Evolutionary conservation across 2,329 filamentous ascomycete genomes (phyloP), one percentile per base, ranked within the genome.

Genomic region (Pyricularia grisea): DNA sequence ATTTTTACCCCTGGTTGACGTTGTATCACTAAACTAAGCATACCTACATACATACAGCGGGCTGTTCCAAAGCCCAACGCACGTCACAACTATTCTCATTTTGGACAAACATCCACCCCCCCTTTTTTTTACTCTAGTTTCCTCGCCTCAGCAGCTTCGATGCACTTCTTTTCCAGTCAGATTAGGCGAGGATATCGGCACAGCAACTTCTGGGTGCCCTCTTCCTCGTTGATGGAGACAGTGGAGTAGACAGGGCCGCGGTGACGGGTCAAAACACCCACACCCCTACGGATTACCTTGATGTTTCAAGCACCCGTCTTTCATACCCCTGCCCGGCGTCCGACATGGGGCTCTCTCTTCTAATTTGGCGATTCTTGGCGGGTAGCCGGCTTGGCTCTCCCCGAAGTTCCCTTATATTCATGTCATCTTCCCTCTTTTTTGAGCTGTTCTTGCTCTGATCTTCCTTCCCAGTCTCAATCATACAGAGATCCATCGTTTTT

Each of bases 341-440:
- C 65, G 31, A 36, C 65, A 65, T 68, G 58, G 58, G 58, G 58
- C 58, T 60, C 20, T 27, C 12, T n/a, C 30, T n/a, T 14, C 30
- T n/a, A 50, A 65, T n/a, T 68, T 60, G 79, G 73, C 75, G 78
- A 81, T 79, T 80, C 75, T 75, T 72, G 74, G 76, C 75, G n/a
- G n/a, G 75, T 72, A 75, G 71, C 74, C 73, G 69, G 70, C 64
- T 70, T 69, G 67, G 70, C 72, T 70, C 72, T 61, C 3, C 33
- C 12, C 70, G 70, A 70, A 72, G 74, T 73, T 73, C 74, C 76
- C 77, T 80, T 82, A 83, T 81, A 80, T 77, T 78, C 76, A 78
- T 79, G 78, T 75, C 58, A 61, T 61, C 58, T 61, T 61, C 58
- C 58, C 58, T 25, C 12, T 10, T 4, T 25, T 2, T n/a, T 76